Percentiles rank a stretch among this genome's conserved stretches.
Evolutionary conservation across 495 filamentous ascomycete species (phyloP).

Genomic region (Hypoxylon intermedium): DNA sequence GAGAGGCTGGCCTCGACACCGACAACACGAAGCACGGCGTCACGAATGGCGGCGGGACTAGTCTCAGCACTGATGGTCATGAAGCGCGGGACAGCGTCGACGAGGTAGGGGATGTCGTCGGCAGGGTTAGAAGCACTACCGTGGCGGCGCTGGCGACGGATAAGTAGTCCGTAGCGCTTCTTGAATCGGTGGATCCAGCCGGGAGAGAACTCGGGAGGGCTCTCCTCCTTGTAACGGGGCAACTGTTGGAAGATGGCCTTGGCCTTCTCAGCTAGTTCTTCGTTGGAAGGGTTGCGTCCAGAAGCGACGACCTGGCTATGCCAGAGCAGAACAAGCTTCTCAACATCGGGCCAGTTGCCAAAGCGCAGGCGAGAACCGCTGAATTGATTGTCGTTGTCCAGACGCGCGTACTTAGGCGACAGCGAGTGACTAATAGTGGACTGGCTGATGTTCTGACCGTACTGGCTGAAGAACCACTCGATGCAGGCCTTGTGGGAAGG

Average conservation of each 20-base stretch:
- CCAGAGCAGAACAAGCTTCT: constrained; percentile 61
- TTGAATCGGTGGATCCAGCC: constrained; percentile 64
- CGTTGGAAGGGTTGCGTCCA: constrained; percentile 58
- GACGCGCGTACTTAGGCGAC: constrained; percentile 60
- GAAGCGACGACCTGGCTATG: constrained; percentile 53
- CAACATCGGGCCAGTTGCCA: constrained; percentile 62
- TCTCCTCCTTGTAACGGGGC: constrained; percentile 59
- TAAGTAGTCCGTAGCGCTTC: constrained; percentile 59
- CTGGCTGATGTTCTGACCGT: constrained; percentile 59
- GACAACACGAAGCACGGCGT: constrained; percentile 53
- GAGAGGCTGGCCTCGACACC: constrained; percentile 55
- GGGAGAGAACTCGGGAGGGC: constrained; percentile 58
- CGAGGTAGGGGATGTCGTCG: constrained; percentile 57
- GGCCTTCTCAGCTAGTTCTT: constrained; percentile 60
- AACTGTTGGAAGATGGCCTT: constrained; percentile 57
- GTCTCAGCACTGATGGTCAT: constrained; percentile 56
- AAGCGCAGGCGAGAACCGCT: constrained; percentile 60
- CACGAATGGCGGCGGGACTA: constrained; percentile 55
- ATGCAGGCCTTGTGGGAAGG: constrained; percentile 61
- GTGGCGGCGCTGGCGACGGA: constrained; percentile 56
- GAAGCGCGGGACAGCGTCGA: constrained; percentile 56
- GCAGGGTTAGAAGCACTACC: constrained; percentile 49
- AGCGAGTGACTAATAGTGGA: constrained; percentile 61
- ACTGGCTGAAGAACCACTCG: constrained; percentile 60
- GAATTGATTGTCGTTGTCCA: constrained; percentile 59